These are phyloP conservation scores for Musa itinerans DNA, from an alignment of 176 grass and related monocot species.

Conservation along the genomic window DNA sequence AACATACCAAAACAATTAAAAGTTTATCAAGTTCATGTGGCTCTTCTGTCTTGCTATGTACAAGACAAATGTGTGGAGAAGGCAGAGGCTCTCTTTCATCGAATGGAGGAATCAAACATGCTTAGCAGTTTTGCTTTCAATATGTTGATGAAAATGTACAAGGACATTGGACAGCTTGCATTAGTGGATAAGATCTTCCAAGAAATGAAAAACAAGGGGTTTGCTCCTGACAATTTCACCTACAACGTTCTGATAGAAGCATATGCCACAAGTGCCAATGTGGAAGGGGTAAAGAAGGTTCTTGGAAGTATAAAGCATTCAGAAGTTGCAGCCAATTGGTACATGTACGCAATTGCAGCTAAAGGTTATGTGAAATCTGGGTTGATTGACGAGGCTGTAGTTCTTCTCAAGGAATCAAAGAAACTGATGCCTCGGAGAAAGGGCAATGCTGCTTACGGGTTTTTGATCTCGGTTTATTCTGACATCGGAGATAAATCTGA, in stretches of 20 bases:
- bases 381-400: constrained; percentile 25
- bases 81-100: constrained; percentile 40
- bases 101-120: constrained; percentile 30
- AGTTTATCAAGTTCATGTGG: constrained; percentile 36
- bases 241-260: constrained; percentile 15
- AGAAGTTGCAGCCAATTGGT: constrained; percentile 16
- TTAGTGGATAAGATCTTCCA: constrained; percentile 25
- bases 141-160: constrained; percentile 44
- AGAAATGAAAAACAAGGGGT: constrained; percentile 29
- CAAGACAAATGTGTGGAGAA: constrained; percentile 29
- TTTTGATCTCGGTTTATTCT: constrained; percentile 27
- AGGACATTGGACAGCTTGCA: constrained; percentile 18
- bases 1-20: constrained; percentile 30
- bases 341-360: constrained; percentile 21
- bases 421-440: constrained; percentile 25
- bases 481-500: constrained; percentile 35
- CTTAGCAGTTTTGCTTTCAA: constrained; percentile 23
- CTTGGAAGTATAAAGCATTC: constrained; percentile 11
- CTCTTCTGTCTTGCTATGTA: constrained; percentile 47
- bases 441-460: constrained; percentile 25
- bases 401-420: constrained; percentile 29
- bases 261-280: constrained; percentile 24
- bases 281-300: constrained; percentile 26
- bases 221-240: constrained; percentile 33
- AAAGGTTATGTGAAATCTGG: constrained; percentile 29